Percentiles rank a stretch among this genome's conserved stretches.
These are phyloP conservation scores for Spergularia marina DNA, from an alignment of 148 eudicot genomes.

Conservation along the genomic window DNA sequence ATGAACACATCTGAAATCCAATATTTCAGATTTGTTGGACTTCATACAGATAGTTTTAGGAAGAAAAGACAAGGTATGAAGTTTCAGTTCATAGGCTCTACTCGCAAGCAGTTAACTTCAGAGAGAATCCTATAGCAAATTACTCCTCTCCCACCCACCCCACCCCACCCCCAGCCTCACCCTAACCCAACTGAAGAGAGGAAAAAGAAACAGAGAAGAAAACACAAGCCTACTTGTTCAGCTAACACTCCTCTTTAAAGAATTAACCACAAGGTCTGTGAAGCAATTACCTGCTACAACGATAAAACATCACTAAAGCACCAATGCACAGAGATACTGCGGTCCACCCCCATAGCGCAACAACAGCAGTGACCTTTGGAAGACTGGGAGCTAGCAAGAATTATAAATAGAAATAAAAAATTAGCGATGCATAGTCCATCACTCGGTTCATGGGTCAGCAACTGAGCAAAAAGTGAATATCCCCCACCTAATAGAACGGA, in stretches of 20 bases:
- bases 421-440: conserved; percentile 15
- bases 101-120: neutral
- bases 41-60: neutral
- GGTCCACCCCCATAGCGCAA: conserved; percentile 92
- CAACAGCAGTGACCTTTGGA: conserved; percentile 65
- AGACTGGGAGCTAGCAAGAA: conserved; percentile 56
- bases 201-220: neutral
- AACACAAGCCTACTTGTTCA: neutral
- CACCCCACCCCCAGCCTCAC: no score
- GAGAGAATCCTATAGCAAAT: neutral
- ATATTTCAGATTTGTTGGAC: neutral
- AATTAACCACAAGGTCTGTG: neutral
- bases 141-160: neutral
- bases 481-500: conserved; percentile 73
- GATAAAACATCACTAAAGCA: conserved; percentile 65
- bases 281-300: conserved; percentile 67
- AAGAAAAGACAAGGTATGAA: neutral
- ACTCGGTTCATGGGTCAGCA: neutral
- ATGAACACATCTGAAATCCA: neutral
- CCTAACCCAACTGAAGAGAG: neutral
- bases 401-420: conserved; percentile 22
- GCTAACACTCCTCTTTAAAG: neutral
- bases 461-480: conserved; percentile 4
- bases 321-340: conserved; percentile 58
- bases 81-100: neutral